Conservation (phyloP, 1,284 basidiomycete species). For the Jaminaea rosea region DNA sequence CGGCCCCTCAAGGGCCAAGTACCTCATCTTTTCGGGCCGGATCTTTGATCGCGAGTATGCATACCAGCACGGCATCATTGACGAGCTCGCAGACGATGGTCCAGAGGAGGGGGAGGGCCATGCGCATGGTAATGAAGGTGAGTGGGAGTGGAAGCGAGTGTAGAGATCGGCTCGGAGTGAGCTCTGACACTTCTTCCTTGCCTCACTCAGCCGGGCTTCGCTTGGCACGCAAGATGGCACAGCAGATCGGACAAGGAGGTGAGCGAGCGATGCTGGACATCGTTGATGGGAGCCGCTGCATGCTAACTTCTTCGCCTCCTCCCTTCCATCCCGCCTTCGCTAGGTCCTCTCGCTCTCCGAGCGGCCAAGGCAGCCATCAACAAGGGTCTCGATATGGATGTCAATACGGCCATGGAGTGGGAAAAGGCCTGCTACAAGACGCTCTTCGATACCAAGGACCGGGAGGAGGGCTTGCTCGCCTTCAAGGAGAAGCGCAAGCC, state of each 20-base stretch:
- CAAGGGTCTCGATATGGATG: conserved; percentile 68
- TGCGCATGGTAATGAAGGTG: too few relatives aligned
- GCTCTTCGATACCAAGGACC: conserved; percentile 68
- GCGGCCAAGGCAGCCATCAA: conserved; percentile 84
- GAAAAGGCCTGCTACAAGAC: conserved; percentile 77
- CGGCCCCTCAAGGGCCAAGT: conserved; percentile 56
- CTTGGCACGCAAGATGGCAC: conserved; percentile 10
- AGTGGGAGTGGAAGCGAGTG: conserved; percentile 7
- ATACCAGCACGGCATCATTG: conserved; percentile 65
- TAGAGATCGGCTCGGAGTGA: not conserved
- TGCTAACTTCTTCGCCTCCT: conserved; percentile 55
- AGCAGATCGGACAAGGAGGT: not conserved
- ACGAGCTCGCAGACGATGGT: conserved; percentile 56
- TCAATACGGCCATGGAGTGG: conserved; percentile 67
- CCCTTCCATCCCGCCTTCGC: not conserved
- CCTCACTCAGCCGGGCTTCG: too few relatives aligned
- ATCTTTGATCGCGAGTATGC: conserved; percentile 63
- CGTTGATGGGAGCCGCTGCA: not conserved
- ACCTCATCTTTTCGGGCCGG: conserved; percentile 71
- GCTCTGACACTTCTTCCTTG: too few relatives aligned
- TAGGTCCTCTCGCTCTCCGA: conserved; percentile 76
- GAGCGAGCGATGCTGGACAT: not conserved
- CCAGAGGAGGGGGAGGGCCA: conserved; percentile 12
- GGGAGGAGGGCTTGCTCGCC: conserved; percentile 73
- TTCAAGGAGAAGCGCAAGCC: conserved; percentile 66